Conservation (phyloP, 1,284 basidiomycete genomes). For the Coniophora puteana region DNA sequence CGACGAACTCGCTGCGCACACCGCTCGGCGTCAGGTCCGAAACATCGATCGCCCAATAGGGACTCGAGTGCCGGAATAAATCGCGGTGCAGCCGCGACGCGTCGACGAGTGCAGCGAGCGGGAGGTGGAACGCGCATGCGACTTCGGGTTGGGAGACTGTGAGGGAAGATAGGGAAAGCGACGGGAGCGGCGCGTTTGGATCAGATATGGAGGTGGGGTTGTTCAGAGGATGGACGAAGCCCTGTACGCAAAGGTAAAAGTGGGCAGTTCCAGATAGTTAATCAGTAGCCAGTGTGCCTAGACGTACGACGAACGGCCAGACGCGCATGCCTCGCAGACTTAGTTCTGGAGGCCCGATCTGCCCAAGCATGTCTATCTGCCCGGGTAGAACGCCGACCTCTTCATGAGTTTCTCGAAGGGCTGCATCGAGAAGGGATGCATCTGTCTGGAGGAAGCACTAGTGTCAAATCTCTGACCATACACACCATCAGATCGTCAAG, state of each 20-base stretch:
- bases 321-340: conserved; percentile 62
- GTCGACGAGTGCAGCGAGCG: conserved; percentile 48
- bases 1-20: no score
- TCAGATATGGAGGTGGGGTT: background rate
- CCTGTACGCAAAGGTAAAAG: conserved; percentile 35
- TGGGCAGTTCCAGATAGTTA: background rate
- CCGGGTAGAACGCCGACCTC: conserved; percentile 60
- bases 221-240: conserved; percentile 47
- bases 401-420: conserved; percentile 70
- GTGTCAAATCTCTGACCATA: background rate
- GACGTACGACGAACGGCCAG: conserved; percentile 71
- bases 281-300: background rate
- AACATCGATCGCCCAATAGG: conserved; percentile 69
- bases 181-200: conserved; percentile 51
- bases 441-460: conserved; percentile 43
- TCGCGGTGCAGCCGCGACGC: conserved; percentile 44
- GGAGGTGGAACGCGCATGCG: conserved; percentile 65
- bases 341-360: conserved; percentile 56
- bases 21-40: conserved; percentile 50
- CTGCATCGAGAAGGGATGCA: conserved; percentile 48
- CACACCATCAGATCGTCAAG: background rate
- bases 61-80: conserved; percentile 52
- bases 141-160: conserved; percentile 61
- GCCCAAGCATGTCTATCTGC: conserved; percentile 63
- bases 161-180: conserved; percentile 51